Base-by-base conservation (phyloP, 192 early-diverging fungal species). In the Chytriomyces confervae region DNA sequence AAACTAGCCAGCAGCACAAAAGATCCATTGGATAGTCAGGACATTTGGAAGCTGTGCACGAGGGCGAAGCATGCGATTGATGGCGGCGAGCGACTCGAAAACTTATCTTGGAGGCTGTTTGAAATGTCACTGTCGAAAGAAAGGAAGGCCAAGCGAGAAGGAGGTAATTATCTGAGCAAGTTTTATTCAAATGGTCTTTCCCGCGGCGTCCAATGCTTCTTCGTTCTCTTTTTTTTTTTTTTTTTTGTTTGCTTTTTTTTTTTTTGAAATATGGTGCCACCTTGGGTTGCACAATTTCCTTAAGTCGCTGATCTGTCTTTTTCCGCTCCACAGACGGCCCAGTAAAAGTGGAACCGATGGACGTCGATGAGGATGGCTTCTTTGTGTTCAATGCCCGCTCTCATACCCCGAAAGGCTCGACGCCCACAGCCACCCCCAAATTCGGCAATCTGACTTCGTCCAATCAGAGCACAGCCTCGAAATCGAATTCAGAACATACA, bases 11-110 rank as follows among this genome's bases (percentile, higher is more conserved):
- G 23, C 27, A 16, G 47, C 27, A 74, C 72, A 48, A 61, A 63
- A 47, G 72, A 74, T 62, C 72, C 72, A 13, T 44, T 74, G 9
- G 72, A 74, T 27, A 62, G 61, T 2, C 72, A 74, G 61, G 72
- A 74, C 45, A 46, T 74, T 61, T 74, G 72, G 72, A 74, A 74
- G 45, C 61, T 74, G 27, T 74, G 72, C 47, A 74, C 72, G 23
- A n/a, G 61, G 44, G 72, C 72, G 27, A 74, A 74, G 53, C 72
- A 74, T 74, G 72, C 72, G 7, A 74, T 74, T 10, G 72, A 74
- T 60, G 72, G 72, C 7, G 72, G 72, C 5, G 72, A 74, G 43
- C 48, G 72, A 45, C 72, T 74, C 11, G 72, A 74, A 27, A 74
- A 74, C 27, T 27, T 74, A 60, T 62, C 60, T 3, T 74, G 72